These are phyloP conservation scores for Sporothrix variecibatus DNA, from an alignment of 2,329 filamentous ascomycete species.

Conservation along the genomic window DNA sequence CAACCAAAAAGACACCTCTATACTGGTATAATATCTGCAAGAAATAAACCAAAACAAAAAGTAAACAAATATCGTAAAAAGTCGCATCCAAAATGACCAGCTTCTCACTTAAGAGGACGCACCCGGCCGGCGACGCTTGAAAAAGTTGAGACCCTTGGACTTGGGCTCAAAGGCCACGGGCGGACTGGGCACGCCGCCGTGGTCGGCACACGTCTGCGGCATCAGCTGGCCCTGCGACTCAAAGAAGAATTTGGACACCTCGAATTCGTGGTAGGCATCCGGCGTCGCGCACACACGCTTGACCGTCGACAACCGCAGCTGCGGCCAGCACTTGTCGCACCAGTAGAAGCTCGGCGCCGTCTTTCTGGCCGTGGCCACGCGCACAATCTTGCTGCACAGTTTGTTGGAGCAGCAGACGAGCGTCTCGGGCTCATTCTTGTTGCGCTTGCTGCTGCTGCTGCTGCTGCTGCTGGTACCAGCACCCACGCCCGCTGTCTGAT, in stretches of 20 bases:
- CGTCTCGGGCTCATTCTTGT: not conserved
- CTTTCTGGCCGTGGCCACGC: constrained; percentile 32
- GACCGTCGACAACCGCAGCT: constrained; percentile 35
- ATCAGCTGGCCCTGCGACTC: constrained; percentile 38
- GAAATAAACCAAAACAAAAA: not conserved
- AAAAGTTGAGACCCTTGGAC: not conserved
- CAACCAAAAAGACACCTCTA: not conserved
- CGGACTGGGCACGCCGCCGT: constrained; percentile 22
- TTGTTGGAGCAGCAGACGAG: constrained; percentile 44
- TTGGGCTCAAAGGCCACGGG: constrained; percentile 1
- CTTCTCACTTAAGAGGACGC: not conserved
- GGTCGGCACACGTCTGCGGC: constrained; percentile 33
- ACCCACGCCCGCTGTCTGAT: constrained; percentile 18
- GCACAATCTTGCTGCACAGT: constrained; percentile 42
- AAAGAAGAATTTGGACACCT: constrained; percentile 40
- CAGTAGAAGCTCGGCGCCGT: constrained; percentile 36
- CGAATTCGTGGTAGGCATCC: constrained; percentile 38
- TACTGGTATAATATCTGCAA: not conserved
- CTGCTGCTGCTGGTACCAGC: constrained; percentile 19
- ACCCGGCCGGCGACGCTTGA: constrained; percentile 6
- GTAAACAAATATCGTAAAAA: not conserved
- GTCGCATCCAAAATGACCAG: not conserved
- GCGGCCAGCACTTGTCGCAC: constrained; percentile 40
- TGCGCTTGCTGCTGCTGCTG: not conserved
- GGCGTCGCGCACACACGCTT: constrained; percentile 34